These are phyloP conservation scores for Poa annua DNA, from an alignment of 176 grass and related monocot species.

Conservation along the genomic window DNA sequence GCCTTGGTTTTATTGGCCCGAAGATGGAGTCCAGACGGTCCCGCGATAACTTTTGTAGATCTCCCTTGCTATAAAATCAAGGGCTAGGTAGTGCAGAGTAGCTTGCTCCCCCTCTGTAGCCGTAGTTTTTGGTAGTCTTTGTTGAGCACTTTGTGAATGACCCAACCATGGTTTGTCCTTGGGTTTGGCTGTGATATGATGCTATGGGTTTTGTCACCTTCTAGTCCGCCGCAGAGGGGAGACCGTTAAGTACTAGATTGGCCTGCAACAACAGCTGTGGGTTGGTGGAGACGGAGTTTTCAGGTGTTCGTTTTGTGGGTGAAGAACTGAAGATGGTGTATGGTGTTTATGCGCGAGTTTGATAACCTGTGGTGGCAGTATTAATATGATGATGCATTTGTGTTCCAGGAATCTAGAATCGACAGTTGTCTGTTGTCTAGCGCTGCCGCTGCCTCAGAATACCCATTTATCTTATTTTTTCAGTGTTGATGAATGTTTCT, in stretches of 20 bases:
- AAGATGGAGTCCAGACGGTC: not conserved
- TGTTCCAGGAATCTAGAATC: not conserved
- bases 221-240: slow-evolving; percentile 10
- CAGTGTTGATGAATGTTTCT: not conserved
- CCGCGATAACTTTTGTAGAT: not conserved
- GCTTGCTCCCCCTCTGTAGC: slow-evolving; percentile 35
- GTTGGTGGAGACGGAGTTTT: not conserved
- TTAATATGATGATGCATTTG: not conserved
- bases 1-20: not conserved
- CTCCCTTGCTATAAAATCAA: slow-evolving; percentile 33
- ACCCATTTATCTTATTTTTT: not conserved
- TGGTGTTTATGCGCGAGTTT: not conserved
- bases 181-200: slow-evolving; percentile 12
- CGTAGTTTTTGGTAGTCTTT: slow-evolving; percentile 36
- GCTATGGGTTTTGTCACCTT: slow-evolving; percentile 9
- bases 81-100: slow-evolving; percentile 39
- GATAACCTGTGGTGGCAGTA: not conserved
- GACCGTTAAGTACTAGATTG: slow-evolving; percentile 3
- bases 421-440: not conserved
- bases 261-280: not conserved
- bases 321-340: slow-evolving; percentile 6
- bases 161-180: slow-evolving; percentile 40
- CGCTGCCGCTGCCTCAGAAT: not conserved
- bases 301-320: not conserved
- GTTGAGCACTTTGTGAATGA: slow-evolving; percentile 47